phyloP scores from a whole-genome alignment of 129 eudicot species.

The Pulicaria dysenterica region DNA sequence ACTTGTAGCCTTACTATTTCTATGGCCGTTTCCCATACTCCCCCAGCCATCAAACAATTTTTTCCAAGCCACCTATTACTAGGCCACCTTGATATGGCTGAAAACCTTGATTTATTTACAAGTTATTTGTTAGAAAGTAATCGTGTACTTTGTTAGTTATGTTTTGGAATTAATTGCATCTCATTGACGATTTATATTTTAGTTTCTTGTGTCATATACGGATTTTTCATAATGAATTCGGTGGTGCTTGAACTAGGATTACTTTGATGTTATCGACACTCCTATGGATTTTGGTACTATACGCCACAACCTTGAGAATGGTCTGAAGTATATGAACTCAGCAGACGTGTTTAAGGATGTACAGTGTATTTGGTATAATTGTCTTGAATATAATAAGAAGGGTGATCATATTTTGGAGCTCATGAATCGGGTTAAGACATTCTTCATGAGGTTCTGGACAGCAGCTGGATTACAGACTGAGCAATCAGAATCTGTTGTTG shows the following conservation, averaged over 20 bases:
- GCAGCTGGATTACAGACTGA: conserved; percentile 57
- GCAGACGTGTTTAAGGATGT: conserved; percentile 80
- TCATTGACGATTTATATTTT: conserved; percentile 5
- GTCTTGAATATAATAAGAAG: conserved; percentile 70
- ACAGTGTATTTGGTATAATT: conserved; percentile 72
- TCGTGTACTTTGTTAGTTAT: not conserved
- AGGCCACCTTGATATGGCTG: too few species aligned
- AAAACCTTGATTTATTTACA: not conserved
- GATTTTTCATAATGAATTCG: conserved; percentile 1
- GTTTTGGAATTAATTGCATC: conserved; percentile 3
- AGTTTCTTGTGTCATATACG: conserved; percentile 16
- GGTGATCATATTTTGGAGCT: conserved; percentile 79
- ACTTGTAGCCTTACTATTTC: too few species aligned
- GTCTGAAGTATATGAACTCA: conserved; percentile 70
- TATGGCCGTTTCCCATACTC: too few species aligned
- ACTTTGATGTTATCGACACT: conserved; percentile 79
- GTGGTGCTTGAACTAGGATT: conserved; percentile 57
- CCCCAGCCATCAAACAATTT: too few species aligned
- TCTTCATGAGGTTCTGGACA: conserved; percentile 61
- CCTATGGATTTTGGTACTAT: conserved; percentile 95
- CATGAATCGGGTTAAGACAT: conserved; percentile 67
- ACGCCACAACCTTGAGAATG: conserved; percentile 76
- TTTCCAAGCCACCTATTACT: too few species aligned
- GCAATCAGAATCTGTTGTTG: conserved; percentile 34
- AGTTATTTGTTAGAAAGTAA: not conserved